A percentile compares a stretch with the other conserved stretches of the same genome.
Conservation (phyloP, 192 early-diverging fungal genomes). For the Chytriomyces sp. region DNA sequence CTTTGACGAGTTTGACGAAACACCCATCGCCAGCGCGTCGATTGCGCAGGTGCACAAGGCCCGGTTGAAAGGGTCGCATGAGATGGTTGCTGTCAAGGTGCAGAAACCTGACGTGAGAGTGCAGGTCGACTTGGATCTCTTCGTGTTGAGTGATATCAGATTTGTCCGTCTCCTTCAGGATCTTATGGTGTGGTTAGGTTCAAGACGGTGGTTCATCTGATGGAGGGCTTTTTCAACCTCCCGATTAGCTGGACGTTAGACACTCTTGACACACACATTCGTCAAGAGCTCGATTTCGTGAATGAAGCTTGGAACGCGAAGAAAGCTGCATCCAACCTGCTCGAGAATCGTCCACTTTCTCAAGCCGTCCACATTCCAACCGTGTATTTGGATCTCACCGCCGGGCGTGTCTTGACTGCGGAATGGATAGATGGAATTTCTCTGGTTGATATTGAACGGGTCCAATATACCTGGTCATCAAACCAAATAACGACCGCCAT, state of each 20-base stretch:
- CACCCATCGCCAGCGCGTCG: constrained; percentile 83
- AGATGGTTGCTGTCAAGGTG: constrained; percentile 83
- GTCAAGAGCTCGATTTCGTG: constrained; percentile 85
- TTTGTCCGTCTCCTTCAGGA: not conserved
- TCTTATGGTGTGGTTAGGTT: not conserved
- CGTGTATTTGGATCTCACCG: constrained; percentile 71
- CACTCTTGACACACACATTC: constrained; percentile 72
- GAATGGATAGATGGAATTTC: constrained; percentile 88
- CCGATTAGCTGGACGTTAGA: constrained; percentile 77
- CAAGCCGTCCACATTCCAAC: constrained; percentile 73
- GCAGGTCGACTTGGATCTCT: constrained; percentile 85
- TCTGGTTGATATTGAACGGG: constrained; percentile 61
- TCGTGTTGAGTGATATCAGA: constrained; percentile 45
- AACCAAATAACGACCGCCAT: constrained; percentile 53
- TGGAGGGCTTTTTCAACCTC: constrained; percentile 81
- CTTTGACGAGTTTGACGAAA: constrained; percentile 70
- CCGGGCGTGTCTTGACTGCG: constrained; percentile 72
- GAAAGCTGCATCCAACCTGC: constrained; percentile 43
- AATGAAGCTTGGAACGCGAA: constrained; percentile 84
- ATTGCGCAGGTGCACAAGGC: constrained; percentile 93
- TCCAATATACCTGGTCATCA: constrained; percentile 34
- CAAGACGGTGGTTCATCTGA: constrained; percentile 56
- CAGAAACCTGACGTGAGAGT: constrained; percentile 86
- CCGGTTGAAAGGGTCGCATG: constrained; percentile 58
- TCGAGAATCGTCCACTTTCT: constrained; percentile 49